Percentiles rank a stretch among this genome's conserved stretches.
These are phyloP conservation scores for Ganoderma multipileum DNA, from an alignment of 1,284 basidiomycete genomes.

Conservation along the genomic window DNA sequence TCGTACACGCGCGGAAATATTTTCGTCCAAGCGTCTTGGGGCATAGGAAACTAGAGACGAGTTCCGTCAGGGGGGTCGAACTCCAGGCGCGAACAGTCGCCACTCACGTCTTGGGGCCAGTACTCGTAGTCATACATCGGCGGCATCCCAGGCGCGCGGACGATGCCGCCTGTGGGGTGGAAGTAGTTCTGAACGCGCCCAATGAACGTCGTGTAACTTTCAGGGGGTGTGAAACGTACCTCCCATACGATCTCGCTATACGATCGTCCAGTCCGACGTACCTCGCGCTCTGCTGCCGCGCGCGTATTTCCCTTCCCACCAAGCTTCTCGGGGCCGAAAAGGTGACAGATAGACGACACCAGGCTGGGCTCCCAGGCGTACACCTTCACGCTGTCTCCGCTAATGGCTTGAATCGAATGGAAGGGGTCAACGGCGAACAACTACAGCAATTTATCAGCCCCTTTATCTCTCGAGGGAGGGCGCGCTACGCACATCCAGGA, in stretches of 20 bases:
- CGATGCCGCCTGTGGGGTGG: slow-evolving; percentile 10
- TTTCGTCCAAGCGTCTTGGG: neutral
- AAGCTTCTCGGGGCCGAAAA: slow-evolving; percentile 23
- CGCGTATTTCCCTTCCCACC: slow-evolving; percentile 30
- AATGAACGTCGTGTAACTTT: neutral
- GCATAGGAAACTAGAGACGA: neutral
- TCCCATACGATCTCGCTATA: slow-evolving; percentile 23
- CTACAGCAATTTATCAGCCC: slow-evolving; percentile 10
- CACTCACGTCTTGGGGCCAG: slow-evolving; percentile 31
- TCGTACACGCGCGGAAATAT: neutral
- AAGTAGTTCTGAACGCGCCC: slow-evolving; percentile 19
- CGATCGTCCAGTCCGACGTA: slow-evolving; percentile 9
- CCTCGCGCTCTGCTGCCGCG: slow-evolving; percentile 23
- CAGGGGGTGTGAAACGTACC: slow-evolving; percentile 7
- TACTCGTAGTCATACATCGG: slow-evolving; percentile 35
- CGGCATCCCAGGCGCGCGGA: slow-evolving; percentile 30
- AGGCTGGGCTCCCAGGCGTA: slow-evolving; percentile 26
- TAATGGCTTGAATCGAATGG: slow-evolving; percentile 1
- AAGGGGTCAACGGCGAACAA: slow-evolving; percentile 21
- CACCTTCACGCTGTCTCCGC: slow-evolving; percentile 23
- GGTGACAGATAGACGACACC: slow-evolving; percentile 18
- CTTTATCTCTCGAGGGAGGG: neutral
- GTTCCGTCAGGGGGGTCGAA: slow-evolving; percentile 7
- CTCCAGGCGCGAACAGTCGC: neutral
- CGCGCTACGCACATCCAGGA: neutral